These are phyloP conservation scores for Pisolithus marmoratus DNA, from an alignment of 768 basidiomycete species.

Conservation along the genomic window DNA sequence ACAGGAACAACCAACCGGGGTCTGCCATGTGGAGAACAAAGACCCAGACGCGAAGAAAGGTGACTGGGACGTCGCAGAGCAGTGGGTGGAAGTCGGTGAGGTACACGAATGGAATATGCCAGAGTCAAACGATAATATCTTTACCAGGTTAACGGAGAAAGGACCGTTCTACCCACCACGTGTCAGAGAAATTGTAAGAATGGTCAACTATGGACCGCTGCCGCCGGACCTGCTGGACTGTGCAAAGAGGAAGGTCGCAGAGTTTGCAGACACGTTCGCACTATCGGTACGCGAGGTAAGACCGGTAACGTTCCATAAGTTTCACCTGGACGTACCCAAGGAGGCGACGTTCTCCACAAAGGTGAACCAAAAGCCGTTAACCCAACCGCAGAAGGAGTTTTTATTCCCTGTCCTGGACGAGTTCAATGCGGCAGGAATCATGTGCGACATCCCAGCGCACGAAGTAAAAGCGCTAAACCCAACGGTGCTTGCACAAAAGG, in stretches of 20 bases:
- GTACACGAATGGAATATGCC: neutral
- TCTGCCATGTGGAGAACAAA: too few relatives aligned
- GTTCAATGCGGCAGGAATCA: conserved; percentile 30
- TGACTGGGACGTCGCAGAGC: neutral
- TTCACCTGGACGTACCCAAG: conserved; percentile 28
- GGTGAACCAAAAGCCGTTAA: conserved; percentile 27
- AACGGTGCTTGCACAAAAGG: conserved; percentile 12
- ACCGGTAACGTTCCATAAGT: conserved; percentile 25
- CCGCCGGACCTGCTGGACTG: conserved; percentile 13
- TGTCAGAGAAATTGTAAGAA: conserved; percentile 10
- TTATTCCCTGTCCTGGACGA: conserved; percentile 28
- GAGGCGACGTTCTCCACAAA: conserved; percentile 26
- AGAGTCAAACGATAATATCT: neutral
- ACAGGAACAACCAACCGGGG: too few relatives aligned
- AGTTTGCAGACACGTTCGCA: conserved; percentile 37
- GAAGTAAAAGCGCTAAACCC: conserved; percentile 11
- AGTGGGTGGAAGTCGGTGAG: neutral
- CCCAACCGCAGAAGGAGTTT: conserved; percentile 27
- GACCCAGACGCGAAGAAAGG: neutral
- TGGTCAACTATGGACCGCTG: conserved; percentile 23
- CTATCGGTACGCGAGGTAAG: conserved; percentile 34
- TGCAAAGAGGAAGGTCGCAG: conserved; percentile 17
- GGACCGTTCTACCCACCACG: conserved; percentile 15
- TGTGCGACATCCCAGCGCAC: neutral
- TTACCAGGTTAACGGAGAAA: conserved; percentile 6